Evolutionary conservation across 108 stramenopile species (phyloP).

Genomic region (Nannochloropsis gaditana): DNA sequence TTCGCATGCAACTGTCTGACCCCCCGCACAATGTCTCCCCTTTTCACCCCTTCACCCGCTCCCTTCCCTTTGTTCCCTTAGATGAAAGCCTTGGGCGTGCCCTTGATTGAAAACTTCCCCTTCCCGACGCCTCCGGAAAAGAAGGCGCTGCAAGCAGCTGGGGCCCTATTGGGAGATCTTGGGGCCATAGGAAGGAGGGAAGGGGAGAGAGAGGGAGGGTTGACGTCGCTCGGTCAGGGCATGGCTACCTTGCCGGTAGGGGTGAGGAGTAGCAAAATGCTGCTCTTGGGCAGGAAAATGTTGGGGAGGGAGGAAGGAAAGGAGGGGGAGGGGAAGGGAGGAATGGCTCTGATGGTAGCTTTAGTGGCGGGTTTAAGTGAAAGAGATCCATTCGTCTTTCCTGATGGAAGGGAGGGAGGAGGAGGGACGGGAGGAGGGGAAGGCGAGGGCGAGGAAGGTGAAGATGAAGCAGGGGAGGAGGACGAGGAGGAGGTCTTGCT

Average conservation of each 20-base stretch:
- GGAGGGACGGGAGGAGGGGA: not conserved
- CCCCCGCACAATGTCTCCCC: not conserved
- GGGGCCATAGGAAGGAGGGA: not conserved
- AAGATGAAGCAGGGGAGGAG: no score
- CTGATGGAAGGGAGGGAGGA: not conserved
- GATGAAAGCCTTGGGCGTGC: conserved; percentile 50
- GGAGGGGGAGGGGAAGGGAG: not conserved
- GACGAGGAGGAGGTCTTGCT: not conserved
- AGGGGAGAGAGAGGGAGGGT: not conserved
- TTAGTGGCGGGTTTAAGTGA: not conserved
- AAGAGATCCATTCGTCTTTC: not conserved
- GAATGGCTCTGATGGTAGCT: not conserved
- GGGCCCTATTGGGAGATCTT: not conserved
- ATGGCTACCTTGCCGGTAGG: not conserved
- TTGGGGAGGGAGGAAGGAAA: not conserved
- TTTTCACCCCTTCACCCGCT: not conserved
- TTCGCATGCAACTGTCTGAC: not conserved
- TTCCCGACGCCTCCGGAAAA: conserved; percentile 46
- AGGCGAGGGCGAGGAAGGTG: no score
- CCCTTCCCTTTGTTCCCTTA: not conserved
- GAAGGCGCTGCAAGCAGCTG: not conserved
- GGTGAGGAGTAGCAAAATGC: not conserved
- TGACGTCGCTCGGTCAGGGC: no score
- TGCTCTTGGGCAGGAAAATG: not conserved
- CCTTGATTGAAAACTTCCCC: conserved; percentile 33